phyloP scores from a whole-genome alignment of 768 basidiomycete species.

The Crepidotus variabilis region DNA sequence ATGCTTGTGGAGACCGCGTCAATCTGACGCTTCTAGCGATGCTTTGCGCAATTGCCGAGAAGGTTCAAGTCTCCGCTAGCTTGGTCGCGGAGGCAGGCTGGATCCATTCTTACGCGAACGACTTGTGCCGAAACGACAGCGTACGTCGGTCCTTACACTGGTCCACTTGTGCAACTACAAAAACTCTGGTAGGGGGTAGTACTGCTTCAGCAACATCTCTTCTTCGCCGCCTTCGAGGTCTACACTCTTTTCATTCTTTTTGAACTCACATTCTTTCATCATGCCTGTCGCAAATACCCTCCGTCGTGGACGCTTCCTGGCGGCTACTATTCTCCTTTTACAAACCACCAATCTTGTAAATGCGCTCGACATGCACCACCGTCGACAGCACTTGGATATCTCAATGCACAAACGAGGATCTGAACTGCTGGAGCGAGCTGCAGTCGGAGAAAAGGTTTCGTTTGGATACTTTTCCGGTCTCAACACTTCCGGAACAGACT shows the following conservation, averaged over 20 bases:
- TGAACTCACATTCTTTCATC: not conserved
- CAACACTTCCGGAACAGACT: no score
- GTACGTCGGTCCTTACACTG: not conserved
- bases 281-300: not conserved
- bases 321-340: not conserved
- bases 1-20: no score
- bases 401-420: not conserved
- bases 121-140: no score
- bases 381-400: not conserved
- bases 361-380: not conserved
- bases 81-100: no score
- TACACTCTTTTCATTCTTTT: not conserved
- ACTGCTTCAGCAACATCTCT: not conserved
- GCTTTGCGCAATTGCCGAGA: no score
- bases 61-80: no score
- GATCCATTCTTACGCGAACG: no score
- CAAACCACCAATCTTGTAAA: not conserved
- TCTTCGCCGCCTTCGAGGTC: not conserved
- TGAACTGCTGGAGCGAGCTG: not conserved
- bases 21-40: no score
- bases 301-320: not conserved
- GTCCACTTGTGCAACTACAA: not conserved
- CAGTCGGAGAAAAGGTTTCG: not conserved
- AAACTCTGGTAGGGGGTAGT: not conserved
- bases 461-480: not conserved